These are phyloP conservation scores for Hypoxylon fragiforme DNA, from an alignment of 495 filamentous ascomycete genomes.

Conservation along the genomic window DNA sequence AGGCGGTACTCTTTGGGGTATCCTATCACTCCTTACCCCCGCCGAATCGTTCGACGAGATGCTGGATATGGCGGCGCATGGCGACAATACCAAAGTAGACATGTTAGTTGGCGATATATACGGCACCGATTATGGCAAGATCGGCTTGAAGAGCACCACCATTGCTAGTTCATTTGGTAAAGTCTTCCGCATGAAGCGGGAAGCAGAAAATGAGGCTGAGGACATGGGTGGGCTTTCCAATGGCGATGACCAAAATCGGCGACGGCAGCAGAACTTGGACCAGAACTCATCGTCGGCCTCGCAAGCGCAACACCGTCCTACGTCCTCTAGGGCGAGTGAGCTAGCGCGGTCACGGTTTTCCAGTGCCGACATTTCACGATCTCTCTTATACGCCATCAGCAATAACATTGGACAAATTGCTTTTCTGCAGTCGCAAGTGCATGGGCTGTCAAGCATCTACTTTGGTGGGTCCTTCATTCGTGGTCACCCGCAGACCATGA, in stretches of 20 bases:
- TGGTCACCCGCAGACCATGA: constrained; percentile 95
- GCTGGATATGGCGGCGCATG: constrained; percentile 88
- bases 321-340: constrained; percentile 18
- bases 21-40: constrained; percentile 86
- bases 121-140: constrained; percentile 91
- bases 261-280: constrained; percentile 16
- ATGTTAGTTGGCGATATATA: constrained; percentile 99
- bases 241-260: constrained; percentile 46
- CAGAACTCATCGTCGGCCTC: constrained; percentile 14
- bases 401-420: constrained; percentile 99
- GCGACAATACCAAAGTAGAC: constrained; percentile 90
- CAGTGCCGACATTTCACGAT: constrained; percentile 55
- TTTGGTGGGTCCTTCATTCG: constrained; percentile 97
- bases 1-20: constrained; percentile 93
- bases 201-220: constrained; percentile 75
- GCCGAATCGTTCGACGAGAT: constrained; percentile 93
- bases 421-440: constrained; percentile 91
- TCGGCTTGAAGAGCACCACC: constrained; percentile 88
- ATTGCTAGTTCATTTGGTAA: constrained; percentile 97
- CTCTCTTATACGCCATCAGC: constrained; percentile 78
- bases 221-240: constrained; percentile 67
- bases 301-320: constrained; percentile 18
- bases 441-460: constrained; percentile 88
- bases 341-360: constrained; percentile 44
- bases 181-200: constrained; percentile 82